Percentiles rank a stretch among this genome's conserved stretches.
Conservation (phyloP, 1,284 basidiomycete genomes). For the Amylostereum areolatum region DNA sequence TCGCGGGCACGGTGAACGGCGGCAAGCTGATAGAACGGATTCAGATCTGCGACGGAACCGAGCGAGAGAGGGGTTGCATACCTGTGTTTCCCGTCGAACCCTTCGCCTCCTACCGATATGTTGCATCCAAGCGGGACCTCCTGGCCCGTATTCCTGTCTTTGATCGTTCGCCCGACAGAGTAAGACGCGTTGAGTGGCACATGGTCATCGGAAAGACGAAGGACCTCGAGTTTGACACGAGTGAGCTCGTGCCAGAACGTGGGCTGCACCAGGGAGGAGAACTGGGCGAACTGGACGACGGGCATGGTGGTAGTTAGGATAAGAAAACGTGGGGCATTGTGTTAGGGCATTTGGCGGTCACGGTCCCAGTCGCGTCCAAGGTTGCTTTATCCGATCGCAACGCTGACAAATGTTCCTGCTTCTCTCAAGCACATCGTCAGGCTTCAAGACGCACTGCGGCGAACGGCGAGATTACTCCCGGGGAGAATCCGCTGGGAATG, state of each 20-base stretch:
- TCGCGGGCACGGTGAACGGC: slow-evolving; percentile 34
- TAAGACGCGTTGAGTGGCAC: slow-evolving; percentile 67
- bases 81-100: slow-evolving; percentile 39
- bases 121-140: slow-evolving; percentile 60
- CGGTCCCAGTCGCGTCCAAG: too few relatives aligned
- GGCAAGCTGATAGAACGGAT: slow-evolving; percentile 27
- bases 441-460: too few relatives aligned
- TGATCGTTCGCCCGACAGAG: slow-evolving; percentile 62
- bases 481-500: too few relatives aligned
- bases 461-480: too few relatives aligned
- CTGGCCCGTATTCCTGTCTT: slow-evolving; percentile 68
- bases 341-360: too few relatives aligned
- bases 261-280: slow-evolving; percentile 84
- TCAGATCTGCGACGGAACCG: background rate
- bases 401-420: too few relatives aligned
- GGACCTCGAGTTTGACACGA: slow-evolving; percentile 84
- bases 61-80: slow-evolving; percentile 10
- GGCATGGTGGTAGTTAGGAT: slow-evolving; percentile 28
- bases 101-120: slow-evolving; percentile 52
- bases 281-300: slow-evolving; percentile 83
- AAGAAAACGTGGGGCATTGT: too few relatives aligned
- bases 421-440: too few relatives aligned
- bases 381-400: too few relatives aligned
- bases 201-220: slow-evolving; percentile 76
- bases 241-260: slow-evolving; percentile 93